phyloP scores from a whole-genome alignment of 352 stramenopile genomes.

The Phytopythium sindhum region DNA sequence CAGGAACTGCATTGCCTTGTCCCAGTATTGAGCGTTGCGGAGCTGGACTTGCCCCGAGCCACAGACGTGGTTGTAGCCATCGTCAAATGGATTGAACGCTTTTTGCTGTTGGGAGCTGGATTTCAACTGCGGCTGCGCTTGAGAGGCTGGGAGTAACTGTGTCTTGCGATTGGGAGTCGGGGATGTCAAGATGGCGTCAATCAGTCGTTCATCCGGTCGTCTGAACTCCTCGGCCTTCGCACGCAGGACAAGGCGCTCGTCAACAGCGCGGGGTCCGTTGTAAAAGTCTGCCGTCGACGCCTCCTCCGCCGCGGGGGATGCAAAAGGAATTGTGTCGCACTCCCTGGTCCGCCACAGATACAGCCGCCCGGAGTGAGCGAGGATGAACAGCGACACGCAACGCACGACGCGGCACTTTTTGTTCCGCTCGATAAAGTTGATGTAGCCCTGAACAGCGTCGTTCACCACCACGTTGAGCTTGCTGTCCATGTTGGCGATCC shows the following conservation, averaged over 20 bases:
- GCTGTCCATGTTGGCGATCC: constrained; percentile 68
- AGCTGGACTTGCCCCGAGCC: constrained; percentile 17
- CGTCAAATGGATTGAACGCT: constrained; percentile 35
- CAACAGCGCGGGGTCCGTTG: constrained; percentile 54
- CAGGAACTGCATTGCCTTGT: constrained; percentile 56
- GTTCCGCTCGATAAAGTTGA: constrained; percentile 57
- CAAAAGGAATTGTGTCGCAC: constrained; percentile 47
- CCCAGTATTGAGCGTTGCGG: constrained; percentile 34
- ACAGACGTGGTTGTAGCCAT: constrained; percentile 4
- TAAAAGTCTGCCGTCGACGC: constrained; percentile 21
- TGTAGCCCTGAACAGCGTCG: constrained; percentile 33
- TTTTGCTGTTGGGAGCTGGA: not conserved
- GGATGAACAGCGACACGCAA: constrained; percentile 53
- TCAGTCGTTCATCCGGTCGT: constrained; percentile 52
- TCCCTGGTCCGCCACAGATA: constrained; percentile 53
- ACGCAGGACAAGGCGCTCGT: constrained; percentile 54
- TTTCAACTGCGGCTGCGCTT: constrained; percentile 17
- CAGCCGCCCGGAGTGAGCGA: constrained; percentile 47
- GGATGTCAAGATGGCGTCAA: constrained; percentile 70
- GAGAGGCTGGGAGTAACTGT: constrained; percentile 24
- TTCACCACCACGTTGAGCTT: constrained; percentile 51
- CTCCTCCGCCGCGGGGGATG: not conserved
- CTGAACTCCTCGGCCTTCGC: constrained; percentile 47
- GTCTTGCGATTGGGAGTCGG: constrained; percentile 34
- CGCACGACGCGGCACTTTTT: constrained; percentile 63